Evolutionary conservation across 139 green algal genomes (phyloP), one percentile per base, ranked within the genome.

Genomic region (Nannochloris sp.): DNA sequence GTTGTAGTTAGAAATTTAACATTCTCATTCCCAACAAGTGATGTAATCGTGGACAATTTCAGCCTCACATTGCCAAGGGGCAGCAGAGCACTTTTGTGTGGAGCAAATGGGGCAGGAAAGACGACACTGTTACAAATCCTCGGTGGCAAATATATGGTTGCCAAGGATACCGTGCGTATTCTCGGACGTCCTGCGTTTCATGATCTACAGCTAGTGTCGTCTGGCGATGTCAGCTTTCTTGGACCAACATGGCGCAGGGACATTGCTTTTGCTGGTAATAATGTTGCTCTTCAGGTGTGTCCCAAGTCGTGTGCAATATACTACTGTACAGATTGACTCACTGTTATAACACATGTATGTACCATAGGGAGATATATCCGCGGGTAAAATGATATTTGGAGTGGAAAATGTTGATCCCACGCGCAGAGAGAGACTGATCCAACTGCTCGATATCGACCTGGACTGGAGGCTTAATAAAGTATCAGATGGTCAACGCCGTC

Each of bases 61-160:
- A 61, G 20, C 12, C 58, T 96, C 5, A 61, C 79, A 4, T 65
- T 97, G 4, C 85, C 85, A 1, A 55, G 60, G 5, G 91, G 91
- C 9, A 84, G 63, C 40, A 70, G 92, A 6, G 95, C 85, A 66
- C 72, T 98, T 46, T 68, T 98, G 16, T 78, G 92, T 4, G 92
- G 92, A 1, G 91, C 93, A 5, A 98, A 98, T 68, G 92, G 92
- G 25, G 87, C 92, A 61, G 92, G 82, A 73, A 56, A 59, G 49
- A 94, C 62, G 0, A 94, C 90, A 3, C 64, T 97, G 43, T 74
- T 96, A 33, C 84, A 95, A 62, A 59, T 98, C 12, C 60, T 98
- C 58, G 93, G 85, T 12, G 93, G 93, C 26, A 95, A 98, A 61
- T 89, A 96, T 72, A 96, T 98, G 93, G 93, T 97, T 3, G 68